phyloP scores from a whole-genome alignment of 2,329 filamentous ascomycete genomes.

The Hymenoscyphus linearis region DNA sequence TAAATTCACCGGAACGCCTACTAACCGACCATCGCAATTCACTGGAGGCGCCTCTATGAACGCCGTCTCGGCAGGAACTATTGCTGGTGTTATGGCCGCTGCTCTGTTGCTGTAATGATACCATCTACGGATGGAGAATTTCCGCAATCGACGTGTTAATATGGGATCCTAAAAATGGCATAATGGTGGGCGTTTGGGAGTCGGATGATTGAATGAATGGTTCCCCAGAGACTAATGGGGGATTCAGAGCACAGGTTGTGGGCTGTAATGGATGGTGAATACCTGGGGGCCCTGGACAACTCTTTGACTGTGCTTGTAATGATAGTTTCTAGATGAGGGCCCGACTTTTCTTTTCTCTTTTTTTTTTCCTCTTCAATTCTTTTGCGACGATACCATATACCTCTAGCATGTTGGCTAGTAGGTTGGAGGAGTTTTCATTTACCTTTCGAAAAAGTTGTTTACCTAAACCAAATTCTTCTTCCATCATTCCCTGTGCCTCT shows the following conservation, averaged over 20 bases:
- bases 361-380: not conserved
- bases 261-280: not conserved
- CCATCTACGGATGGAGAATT: not conserved
- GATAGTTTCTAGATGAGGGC: not conserved
- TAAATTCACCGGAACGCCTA: not conserved
- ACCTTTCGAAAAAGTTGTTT: too few relatives aligned
- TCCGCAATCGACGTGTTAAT: not conserved
- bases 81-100: constrained; percentile 5
- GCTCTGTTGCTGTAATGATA: constrained; percentile 7
- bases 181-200: not conserved
- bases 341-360: not conserved
- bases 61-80: not conserved
- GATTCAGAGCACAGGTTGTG: not conserved
- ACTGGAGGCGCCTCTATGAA: constrained; percentile 1
- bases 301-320: not conserved
- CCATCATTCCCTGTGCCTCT: too few relatives aligned
- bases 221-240: not conserved
- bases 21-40: constrained; percentile 1
- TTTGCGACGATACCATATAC: not conserved
- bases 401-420: not conserved
- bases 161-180: not conserved
- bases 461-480: too few relatives aligned
- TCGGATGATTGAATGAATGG: not conserved
- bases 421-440: not conserved
- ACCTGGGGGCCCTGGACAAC: not conserved